A percentile compares a stretch with the other conserved stretches of the same genome.
These are phyloP conservation scores for Pelargonium myrrhifolium DNA, from an alignment of 441 rosid species.

Conservation along the genomic window DNA sequence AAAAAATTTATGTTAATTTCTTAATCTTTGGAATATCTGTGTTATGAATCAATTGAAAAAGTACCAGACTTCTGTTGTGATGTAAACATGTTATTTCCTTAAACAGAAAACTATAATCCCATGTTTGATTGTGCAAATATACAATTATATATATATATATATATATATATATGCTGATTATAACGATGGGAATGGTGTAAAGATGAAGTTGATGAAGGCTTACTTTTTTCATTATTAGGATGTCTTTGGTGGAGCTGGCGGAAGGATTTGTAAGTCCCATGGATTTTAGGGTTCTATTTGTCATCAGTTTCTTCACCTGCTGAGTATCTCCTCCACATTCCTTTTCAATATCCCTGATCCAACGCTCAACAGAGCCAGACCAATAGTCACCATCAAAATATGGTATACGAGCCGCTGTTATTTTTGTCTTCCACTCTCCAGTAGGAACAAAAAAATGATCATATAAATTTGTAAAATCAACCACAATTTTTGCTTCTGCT, in stretches of 20 bases:
- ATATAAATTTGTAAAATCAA: constrained; percentile 76
- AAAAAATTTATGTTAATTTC: too few species aligned
- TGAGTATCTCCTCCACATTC: constrained; percentile 93
- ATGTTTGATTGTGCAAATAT: too few species aligned
- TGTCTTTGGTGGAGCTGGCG: constrained; percentile 87
- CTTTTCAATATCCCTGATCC: constrained; percentile 82
- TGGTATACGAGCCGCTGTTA: constrained; percentile 97
- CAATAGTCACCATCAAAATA: constrained; percentile 99
- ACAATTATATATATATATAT: too few species aligned
- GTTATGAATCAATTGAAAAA: too few species aligned
- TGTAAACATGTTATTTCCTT: background rate
- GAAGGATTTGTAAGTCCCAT: constrained; percentile 95
- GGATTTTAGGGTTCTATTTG: constrained; percentile 94
- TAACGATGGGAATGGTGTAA: constrained; percentile 1
- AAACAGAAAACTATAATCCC: background rate
- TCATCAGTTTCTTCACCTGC: constrained; percentile 81
- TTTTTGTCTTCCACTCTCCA: constrained; percentile 88
- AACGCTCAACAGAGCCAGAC: constrained; percentile 99
- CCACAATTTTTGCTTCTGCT: constrained; percentile 72
- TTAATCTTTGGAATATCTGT: too few species aligned
- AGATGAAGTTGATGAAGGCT: constrained; percentile 17
- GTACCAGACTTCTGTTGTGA: constrained; percentile 43
- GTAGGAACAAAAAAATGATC: constrained; percentile 83
- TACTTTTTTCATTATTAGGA: constrained; percentile 92
- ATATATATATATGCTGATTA: background rate